Evolutionary conservation across 208 protist species (phyloP), one percentile per base, ranked within the genome.

Genomic region (Leishmania tropica): DNA sequence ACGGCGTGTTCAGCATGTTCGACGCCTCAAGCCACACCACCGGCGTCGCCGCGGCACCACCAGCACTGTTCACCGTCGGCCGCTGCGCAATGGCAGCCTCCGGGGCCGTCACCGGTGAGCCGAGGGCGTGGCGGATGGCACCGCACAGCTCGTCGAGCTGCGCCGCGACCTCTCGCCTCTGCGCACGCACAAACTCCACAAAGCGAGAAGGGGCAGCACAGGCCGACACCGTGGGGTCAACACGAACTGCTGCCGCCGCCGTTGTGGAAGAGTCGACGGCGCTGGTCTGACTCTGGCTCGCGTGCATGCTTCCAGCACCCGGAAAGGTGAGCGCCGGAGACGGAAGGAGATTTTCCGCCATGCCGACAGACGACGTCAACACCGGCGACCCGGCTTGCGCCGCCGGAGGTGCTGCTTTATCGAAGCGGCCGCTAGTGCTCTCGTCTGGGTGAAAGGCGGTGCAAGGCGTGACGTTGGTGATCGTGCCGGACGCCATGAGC

Each of bases 1-100:
- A 82, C 7, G 83, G 83, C 42, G 80, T 86, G 78, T 64, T 74
- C 35, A 86, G 75, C 83, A 82, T 86, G 78, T 86, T 78, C 13
- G 83, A 58, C 64, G 51, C 40, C 78, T 86, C 83, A n/a, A 86
- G 65, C 35, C 75, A 68, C 35, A 86, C 83, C 17, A 72, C 8
- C 53, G 78, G 45, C 37, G 40, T 37, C 31, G 77, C 4, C 1
- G 47, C 17, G 4, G 48, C 58, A 8, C 45, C 76, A 8, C 40
- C 51, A 21, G 70, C 51, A 15, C 76, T 45, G 74, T 31, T 13
- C 5, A 67, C 37, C 37, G 35, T 65, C 37, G 54, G 37, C 56
- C 51, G 51, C 45, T 13, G 60, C 48, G 48, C 42, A 10, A 11
- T 48, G 35, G 47, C 51, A 54, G 64, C 68, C 58, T 80, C 81